Evolutionary conservation across 2,329 filamentous ascomycete genomes (phyloP), one percentile per base, ranked within the genome.

Genomic region (Cladophialophora yegresii): DNA sequence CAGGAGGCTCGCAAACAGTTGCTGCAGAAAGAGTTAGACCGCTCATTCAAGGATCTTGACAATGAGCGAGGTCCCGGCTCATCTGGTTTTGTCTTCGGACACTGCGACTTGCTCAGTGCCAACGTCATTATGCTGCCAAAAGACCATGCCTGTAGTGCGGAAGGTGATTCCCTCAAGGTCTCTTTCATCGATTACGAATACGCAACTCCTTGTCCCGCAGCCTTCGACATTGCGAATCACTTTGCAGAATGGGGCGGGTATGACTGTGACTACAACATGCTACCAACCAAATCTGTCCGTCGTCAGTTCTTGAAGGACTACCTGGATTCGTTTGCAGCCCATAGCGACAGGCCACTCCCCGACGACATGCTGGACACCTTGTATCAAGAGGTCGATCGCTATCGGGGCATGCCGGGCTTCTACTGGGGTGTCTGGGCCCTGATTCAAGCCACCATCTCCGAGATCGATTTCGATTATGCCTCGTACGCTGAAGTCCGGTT

Each of bases 151-250:
- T 69, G 76, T 32, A 71, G 72, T 70, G 74, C 73, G 51, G 70
- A 77, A 32, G 72, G 75, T 13, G 73, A 78, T 32, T 75, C 76
- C 36, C 75, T 81, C 26, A 82, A 79, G 2, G 89, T 93, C 61
- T 86, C 85, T 74, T 98, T 99, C 78, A 99, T 99, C 76, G 95
- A 99, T 79, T 99, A 98, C 81, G 95, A 99, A 77, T 99, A 99
- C 77, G 92, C 93, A 13, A 95, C 92, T 4, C 93, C 95, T 2
- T 93, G 93, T 0, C 93, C 93, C 1, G 92, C 93, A 3, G 93
- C 93, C 1, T 99, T 99, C 78, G 95, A 99, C 76, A 88, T 99
- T 71, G 89, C 93, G 57, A 99, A 99, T 79, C 95, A 99, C 81
- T 96, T 99, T 75, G 92, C 95, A 54, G 95, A 99, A 79, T 99